Base-by-base conservation (phyloP, 441 rosid genomes). In the California macrophylla region DNA sequence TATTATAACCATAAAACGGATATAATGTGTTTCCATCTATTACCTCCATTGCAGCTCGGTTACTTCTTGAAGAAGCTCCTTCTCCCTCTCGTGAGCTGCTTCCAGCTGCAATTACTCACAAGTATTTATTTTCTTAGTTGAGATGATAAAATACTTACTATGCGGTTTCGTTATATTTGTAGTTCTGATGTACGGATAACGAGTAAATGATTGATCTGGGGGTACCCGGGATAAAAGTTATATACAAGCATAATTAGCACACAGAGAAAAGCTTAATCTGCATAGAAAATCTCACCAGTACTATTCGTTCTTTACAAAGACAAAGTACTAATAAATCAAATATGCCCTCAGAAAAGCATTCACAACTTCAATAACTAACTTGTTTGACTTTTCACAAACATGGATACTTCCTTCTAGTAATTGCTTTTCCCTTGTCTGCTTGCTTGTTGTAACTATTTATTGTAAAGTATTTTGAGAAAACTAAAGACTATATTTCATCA, bases 1-100 rank as follows among this genome's bases (percentile, higher is more conserved):
- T 42, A 47, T 65, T 25, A 18, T 25, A 50, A 4, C 3, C 15
- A 0, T 20, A 12, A 21, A 16, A 10, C 38, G 18, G 23, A 7
- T 38, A 4, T 9, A 67, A 63, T 58, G 30, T 21, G 4, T 40
- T 8, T 20, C 29, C 65, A 77, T 1, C 13, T 50, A 54, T 34
- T 88, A 91, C 98, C 94, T 93, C 90, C 90, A 91, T 61, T 84
- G 94, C 71, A 93, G 76, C 2, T 93, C 98, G 0, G 96, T 91
- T 79, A 89, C 77, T 77, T 91, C 97, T 21, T 86, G 87, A 76
- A 93, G 90, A 66, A 91, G 77, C 34, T 89, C 98, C 78, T 85
- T 89, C 79, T 93, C 98, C 83, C 91, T 84, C 54, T 93, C 97
- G 62, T 91, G 90, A 50, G 94, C 88, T 64, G 87, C 84, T 82